Conservation (phyloP, 768 basidiomycete genomes). For the Suillus clintonianus region DNA sequence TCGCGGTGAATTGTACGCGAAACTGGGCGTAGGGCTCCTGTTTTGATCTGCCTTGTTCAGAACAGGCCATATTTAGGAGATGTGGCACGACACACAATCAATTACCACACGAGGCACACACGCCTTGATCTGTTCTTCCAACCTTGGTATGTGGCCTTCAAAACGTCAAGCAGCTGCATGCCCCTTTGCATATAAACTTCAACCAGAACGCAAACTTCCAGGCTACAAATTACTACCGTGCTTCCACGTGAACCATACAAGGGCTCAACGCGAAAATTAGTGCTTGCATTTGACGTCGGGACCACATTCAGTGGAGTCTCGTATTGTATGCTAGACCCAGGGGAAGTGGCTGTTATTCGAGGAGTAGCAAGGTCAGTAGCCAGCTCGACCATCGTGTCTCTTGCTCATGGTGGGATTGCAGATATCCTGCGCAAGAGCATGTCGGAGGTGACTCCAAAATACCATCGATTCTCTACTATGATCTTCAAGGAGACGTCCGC, state of each 20-base stretch:
- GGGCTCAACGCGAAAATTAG: constrained; percentile 42
- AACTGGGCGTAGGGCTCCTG: not conserved
- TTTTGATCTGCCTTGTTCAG: not conserved
- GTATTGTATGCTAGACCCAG: constrained; percentile 38
- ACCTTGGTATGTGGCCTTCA: not conserved
- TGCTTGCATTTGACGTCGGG: constrained; percentile 46
- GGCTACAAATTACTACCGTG: constrained; percentile 20
- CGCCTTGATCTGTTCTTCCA: not conserved
- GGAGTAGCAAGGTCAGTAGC: constrained; percentile 26
- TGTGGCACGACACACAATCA: not conserved
- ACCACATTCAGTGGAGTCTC: constrained; percentile 46
- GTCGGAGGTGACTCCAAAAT: too few species aligned
- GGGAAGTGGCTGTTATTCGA: constrained; percentile 30
- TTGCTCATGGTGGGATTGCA: constrained; percentile 17
- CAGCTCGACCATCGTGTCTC: not conserved
- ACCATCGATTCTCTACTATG: too few species aligned
- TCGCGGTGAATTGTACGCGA: not conserved
- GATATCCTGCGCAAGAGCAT: too few species aligned
- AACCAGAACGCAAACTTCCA: too few species aligned
- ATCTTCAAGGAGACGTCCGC: constrained; percentile 36
- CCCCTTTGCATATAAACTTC: not conserved
- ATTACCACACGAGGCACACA: not conserved
- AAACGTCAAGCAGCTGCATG: not conserved
- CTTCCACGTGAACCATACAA: constrained; percentile 30
- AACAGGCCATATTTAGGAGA: not conserved